Evolutionary conservation across 2,329 filamentous ascomycete species (phyloP), one percentile per base, ranked within the genome.

Genomic region (Trichoderma sp.): DNA sequence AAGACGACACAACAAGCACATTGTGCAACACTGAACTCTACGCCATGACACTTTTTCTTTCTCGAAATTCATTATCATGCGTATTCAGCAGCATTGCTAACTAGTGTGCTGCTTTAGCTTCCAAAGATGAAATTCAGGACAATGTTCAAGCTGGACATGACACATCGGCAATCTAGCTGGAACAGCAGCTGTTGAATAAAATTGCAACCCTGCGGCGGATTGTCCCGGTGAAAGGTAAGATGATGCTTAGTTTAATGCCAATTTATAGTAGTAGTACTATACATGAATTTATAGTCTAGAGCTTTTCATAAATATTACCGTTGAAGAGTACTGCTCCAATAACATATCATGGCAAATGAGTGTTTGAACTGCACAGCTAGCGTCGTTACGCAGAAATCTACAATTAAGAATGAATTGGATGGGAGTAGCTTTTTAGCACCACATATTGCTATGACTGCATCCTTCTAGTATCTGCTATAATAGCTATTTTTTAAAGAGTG

Each of bases 1-100:
- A 88, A 92, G 93, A 93, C 88, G 93, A 93, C 86, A 84, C 83
- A 86, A 86, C 88, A 88, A 91, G 90, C 86, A 91, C 80, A 79
- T 74, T 86, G 88, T 91, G 92, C 91, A 93, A 82, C 87, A 93
- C 92, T 95, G 92, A 94, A 71, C 58, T 51, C 18, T 4, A 28
- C 28, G 5, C 36, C 32, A 62, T 47, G 60, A 63, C 32, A 1
- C 30, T 47, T n/a, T 14, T 53, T 56, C 1, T 30, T 30, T 39
- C 7, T 14, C 24, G 3, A 53, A 28, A 9, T 62, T 28, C 28
- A 61, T 28, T n/a, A 14, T 39, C 28, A 36, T 30, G 21, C 56
- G 30, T 43, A 36, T 21, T 70, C 21, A 26, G 30, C 67, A 53
- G 24, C 57, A 36, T 62, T 61, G 67, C 67, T 70, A 70, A 70